Evolutionary conservation across 768 basidiomycete genomes (phyloP).

Genomic region (Clathrus columnatus): DNA sequence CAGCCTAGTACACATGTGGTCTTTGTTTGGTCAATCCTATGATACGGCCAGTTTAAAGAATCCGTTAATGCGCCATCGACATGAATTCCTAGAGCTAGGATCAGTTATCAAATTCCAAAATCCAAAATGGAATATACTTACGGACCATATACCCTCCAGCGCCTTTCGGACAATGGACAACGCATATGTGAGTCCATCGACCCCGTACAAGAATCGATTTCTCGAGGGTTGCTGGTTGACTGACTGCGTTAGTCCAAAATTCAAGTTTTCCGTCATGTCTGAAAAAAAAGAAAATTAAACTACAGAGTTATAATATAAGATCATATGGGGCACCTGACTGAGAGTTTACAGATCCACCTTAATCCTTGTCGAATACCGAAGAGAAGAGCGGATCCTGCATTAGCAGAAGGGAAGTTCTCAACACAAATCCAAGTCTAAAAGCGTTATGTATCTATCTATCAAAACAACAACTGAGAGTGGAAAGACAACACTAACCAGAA

Average conservation of each 20-base stretch:
- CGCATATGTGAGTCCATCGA: constrained; percentile 64
- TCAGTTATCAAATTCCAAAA: constrained; percentile 3
- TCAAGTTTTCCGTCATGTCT: constrained; percentile 47
- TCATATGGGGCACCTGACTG: constrained; percentile 24
- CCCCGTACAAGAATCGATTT: constrained; percentile 39
- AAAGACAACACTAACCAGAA: constrained; percentile 1
- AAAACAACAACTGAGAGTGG: neutral
- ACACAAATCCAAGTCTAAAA: constrained; percentile 42
- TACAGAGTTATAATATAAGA: neutral
- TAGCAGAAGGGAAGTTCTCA: constrained; percentile 29
- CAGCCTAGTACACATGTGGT: constrained; percentile 53
- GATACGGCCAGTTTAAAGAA: constrained; percentile 55
- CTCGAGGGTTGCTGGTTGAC: constrained; percentile 34
- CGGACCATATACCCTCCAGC: constrained; percentile 51
- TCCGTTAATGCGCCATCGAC: constrained; percentile 65
- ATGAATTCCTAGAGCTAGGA: constrained; percentile 50
- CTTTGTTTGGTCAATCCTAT: constrained; percentile 36
- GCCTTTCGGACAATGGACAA: constrained; percentile 58
- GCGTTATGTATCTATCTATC: neutral
- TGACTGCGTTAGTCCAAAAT: constrained; percentile 32
- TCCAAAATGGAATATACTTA: constrained; percentile 20
- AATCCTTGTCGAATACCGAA: constrained; percentile 29
- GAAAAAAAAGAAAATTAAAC: neutral
- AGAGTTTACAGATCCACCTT: constrained; percentile 33
- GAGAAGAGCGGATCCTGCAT: constrained; percentile 23